A percentile compares a stretch with the other conserved stretches of the same genome.
Conservation (phyloP, 495 filamentous ascomycete species). For the Beverwykella pulmonaria region DNA sequence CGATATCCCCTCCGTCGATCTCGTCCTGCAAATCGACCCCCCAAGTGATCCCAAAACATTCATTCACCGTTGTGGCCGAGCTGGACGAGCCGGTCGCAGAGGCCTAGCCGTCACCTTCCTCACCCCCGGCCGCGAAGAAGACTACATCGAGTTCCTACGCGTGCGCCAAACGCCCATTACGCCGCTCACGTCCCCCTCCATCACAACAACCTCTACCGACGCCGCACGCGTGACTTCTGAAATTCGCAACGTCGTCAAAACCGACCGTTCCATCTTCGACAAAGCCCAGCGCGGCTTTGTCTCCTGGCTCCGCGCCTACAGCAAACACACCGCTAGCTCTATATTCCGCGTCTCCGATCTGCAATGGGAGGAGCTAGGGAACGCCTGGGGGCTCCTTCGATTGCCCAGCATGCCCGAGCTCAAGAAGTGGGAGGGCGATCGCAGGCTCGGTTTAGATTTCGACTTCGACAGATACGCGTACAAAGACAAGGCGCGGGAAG, state of each 20-base stretch:
- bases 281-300: slow-evolving; percentile 90
- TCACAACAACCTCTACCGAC: slow-evolving; percentile 58
- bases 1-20: slow-evolving; percentile 92
- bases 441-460: slow-evolving; percentile 61
- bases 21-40: slow-evolving; percentile 90
- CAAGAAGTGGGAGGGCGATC: slow-evolving; percentile 66
- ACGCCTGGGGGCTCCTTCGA: slow-evolving; percentile 79
- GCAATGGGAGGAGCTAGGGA: slow-evolving; percentile 79
- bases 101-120: slow-evolving; percentile 85
- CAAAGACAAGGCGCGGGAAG: slow-evolving; percentile 76
- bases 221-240: slow-evolving; percentile 54
- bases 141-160: slow-evolving; percentile 84
- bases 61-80: slow-evolving; percentile 90
- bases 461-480: slow-evolving; percentile 69
- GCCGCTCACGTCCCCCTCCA: slow-evolving; percentile 55
- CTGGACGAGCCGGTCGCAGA: slow-evolving; percentile 82
- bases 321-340: slow-evolving; percentile 84
- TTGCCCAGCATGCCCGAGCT: slow-evolving; percentile 95
- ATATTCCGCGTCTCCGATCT: slow-evolving; percentile 86
- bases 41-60: slow-evolving; percentile 93
- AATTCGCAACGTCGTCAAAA: slow-evolving; percentile 63
- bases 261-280: slow-evolving; percentile 83
- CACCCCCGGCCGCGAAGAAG: slow-evolving; percentile 79
- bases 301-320: slow-evolving; percentile 86
- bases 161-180: slow-evolving; percentile 86